phyloP scores from a whole-genome alignment of 768 basidiomycete genomes.

The Pleurotus salmoneostramineus region DNA sequence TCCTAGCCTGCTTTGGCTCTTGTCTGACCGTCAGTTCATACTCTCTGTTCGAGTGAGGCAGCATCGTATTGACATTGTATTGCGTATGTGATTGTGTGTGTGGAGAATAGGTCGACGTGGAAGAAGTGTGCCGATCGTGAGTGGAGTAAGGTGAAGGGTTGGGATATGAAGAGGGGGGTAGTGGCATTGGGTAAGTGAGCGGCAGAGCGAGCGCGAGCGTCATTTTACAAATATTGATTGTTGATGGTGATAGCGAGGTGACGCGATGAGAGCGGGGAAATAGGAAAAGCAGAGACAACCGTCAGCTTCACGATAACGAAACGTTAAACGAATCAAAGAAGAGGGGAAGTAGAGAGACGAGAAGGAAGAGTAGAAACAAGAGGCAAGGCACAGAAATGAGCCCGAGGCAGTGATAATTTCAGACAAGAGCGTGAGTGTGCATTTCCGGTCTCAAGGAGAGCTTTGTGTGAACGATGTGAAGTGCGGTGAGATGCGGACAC shows the following conservation, averaged over 20 bases:
- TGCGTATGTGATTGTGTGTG: not conserved
- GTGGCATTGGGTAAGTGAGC: slow-evolving; percentile 3
- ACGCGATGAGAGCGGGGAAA: not conserved
- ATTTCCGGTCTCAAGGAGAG: not conserved
- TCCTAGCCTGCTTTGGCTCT: slow-evolving; percentile 88
- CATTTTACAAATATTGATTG: not conserved
- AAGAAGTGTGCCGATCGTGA: not conserved
- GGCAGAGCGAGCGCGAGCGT: slow-evolving; percentile 1
- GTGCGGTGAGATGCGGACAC: not conserved
- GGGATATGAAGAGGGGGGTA: not conserved
- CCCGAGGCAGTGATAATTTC: not conserved
- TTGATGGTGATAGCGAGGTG: not conserved
- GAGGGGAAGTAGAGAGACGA: not conserved
- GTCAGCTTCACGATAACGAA: slow-evolving; percentile 1
- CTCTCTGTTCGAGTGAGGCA: slow-evolving; percentile 42
- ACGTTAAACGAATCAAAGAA: not conserved
- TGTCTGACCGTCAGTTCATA: slow-evolving; percentile 86
- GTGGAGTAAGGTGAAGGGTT: not conserved
- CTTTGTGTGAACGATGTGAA: not conserved
- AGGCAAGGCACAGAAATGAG: slow-evolving; percentile 8
- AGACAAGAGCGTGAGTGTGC: not conserved
- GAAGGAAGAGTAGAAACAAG: slow-evolving; percentile 13
- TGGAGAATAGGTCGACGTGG: not conserved
- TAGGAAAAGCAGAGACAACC: slow-evolving; percentile 3
- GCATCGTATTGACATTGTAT: slow-evolving; percentile 18